These are phyloP conservation scores for Sclerotinia sclerotiorum DNA, from an alignment of 2,329 filamentous ascomycete species.

Conservation along the genomic window DNA sequence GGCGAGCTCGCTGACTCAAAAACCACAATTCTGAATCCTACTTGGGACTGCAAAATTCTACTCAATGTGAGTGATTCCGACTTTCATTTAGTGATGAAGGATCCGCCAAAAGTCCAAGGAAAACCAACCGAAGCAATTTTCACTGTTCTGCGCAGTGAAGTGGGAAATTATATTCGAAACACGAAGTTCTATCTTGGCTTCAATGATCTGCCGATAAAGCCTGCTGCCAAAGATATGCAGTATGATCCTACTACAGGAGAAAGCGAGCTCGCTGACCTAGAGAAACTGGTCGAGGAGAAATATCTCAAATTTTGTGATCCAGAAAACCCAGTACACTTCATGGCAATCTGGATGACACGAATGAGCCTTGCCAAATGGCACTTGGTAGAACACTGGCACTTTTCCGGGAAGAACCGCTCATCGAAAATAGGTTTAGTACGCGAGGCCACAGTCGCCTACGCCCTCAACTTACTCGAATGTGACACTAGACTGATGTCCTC, in stretches of 20 bases:
- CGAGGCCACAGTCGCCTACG: constrained; percentile 40
- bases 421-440: constrained; percentile 34
- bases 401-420: constrained; percentile 28
- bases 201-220: constrained; percentile 30
- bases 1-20: constrained; percentile 62
- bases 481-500: constrained; percentile 40
- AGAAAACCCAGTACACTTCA: constrained; percentile 43
- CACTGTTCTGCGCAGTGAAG: constrained; percentile 55
- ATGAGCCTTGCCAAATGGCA: constrained; percentile 35
- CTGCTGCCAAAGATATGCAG: constrained; percentile 28
- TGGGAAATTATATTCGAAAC: constrained; percentile 47
- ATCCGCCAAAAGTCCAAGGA: constrained; percentile 49
- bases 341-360: constrained; percentile 37
- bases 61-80: constrained; percentile 64
- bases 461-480: constrained; percentile 38
- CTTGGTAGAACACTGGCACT: constrained; percentile 37
- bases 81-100: constrained; percentile 57
- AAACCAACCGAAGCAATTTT: constrained; percentile 63
- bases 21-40: constrained; percentile 42
- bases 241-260: constrained; percentile 20
- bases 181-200: constrained; percentile 34
- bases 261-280: constrained; percentile 38
- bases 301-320: constrained; percentile 47
- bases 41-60: constrained; percentile 57
- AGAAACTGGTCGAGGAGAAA: constrained; percentile 45